These are phyloP conservation scores for Amanita jacksonii DNA, from an alignment of 768 basidiomycete genomes.

Conservation along the genomic window DNA sequence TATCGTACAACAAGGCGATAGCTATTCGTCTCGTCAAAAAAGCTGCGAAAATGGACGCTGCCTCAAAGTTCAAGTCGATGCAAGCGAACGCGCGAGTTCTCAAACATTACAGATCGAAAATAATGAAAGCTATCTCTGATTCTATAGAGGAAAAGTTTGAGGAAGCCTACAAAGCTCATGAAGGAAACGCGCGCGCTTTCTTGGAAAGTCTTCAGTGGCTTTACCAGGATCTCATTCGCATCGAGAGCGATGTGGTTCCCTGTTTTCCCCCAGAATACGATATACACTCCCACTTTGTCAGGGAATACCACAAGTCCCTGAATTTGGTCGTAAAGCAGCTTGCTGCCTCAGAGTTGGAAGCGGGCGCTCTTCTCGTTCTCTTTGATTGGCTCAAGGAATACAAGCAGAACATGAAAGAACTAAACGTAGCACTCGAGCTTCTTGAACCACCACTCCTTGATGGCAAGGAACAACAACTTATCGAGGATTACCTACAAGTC, in stretches of 20 bases:
- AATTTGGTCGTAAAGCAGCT: conserved; percentile 65
- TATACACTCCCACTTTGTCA: conserved; percentile 72
- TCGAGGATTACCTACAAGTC: conserved; percentile 91
- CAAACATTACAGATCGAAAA: conserved; percentile 91
- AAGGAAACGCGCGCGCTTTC: conserved; percentile 61
- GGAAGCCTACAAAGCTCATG: conserved; percentile 49
- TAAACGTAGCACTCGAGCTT: conserved; percentile 71
- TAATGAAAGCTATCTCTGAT: conserved; percentile 69
- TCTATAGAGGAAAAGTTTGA: conserved; percentile 70
- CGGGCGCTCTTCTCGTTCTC: conserved; percentile 76
- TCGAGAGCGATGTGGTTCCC: conserved; percentile 81
- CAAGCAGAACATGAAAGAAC: conserved; percentile 89
- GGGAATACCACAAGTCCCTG: conserved; percentile 84
- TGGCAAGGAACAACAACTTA: conserved; percentile 86
- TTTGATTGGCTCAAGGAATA: conserved; percentile 97
- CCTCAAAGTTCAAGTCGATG: conserved; percentile 88
- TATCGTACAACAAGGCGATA: conserved; percentile 51
- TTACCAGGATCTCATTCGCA: conserved; percentile 90
- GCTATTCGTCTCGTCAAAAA: conserved; percentile 93
- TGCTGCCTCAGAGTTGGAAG: conserved; percentile 69
- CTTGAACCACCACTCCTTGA: conserved; percentile 88
- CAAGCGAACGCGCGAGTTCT: conserved; percentile 87
- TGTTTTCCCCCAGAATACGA: conserved; percentile 93
- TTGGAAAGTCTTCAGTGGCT: conserved; percentile 79
- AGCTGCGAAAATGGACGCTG: conserved; percentile 85